Evolutionary conservation across 257 asterid species (phyloP).

Genomic region (Solanum bulbocastanum): DNA sequence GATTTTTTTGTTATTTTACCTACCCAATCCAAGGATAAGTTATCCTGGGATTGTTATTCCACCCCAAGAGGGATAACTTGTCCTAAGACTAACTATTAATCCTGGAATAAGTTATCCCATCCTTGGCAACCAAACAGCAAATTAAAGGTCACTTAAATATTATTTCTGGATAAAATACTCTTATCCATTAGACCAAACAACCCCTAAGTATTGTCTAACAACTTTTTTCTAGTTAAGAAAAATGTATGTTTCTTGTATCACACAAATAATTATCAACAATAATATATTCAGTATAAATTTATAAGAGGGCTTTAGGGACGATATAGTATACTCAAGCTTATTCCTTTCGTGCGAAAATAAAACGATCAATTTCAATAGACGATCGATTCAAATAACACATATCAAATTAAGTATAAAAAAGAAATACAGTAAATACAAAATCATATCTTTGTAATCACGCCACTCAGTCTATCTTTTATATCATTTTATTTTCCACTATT

Average conservation of each 20-base stretch:
- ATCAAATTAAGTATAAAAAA: not conserved
- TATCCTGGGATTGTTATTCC: too few relatives aligned
- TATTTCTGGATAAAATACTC: too few relatives aligned
- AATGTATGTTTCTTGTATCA: not conserved
- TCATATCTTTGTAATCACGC: too few relatives aligned
- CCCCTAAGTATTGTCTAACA: not conserved
- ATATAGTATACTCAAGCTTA: fast-evolving
- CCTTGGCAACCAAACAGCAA: too few relatives aligned
- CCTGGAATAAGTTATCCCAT: too few relatives aligned
- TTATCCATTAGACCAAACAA: too few relatives aligned
- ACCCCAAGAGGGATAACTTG: too few relatives aligned
- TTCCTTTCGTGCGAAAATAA: not conserved
- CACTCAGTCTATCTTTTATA: too few relatives aligned
- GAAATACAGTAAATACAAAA: not conserved
- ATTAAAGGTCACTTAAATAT: too few relatives aligned
- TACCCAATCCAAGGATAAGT: too few relatives aligned
- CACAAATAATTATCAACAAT: not conserved
- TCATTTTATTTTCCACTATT: not conserved
- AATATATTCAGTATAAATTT: not conserved
- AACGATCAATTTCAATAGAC: not conserved
- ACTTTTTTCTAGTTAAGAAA: not conserved
- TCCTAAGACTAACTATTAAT: too few relatives aligned
- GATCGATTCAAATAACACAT: not conserved
- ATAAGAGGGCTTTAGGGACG: fast-evolving
- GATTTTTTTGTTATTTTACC: too few relatives aligned